Conservation (phyloP, 192 early-diverging fungal species). For the Ramicandelaber brevisporus region DNA sequence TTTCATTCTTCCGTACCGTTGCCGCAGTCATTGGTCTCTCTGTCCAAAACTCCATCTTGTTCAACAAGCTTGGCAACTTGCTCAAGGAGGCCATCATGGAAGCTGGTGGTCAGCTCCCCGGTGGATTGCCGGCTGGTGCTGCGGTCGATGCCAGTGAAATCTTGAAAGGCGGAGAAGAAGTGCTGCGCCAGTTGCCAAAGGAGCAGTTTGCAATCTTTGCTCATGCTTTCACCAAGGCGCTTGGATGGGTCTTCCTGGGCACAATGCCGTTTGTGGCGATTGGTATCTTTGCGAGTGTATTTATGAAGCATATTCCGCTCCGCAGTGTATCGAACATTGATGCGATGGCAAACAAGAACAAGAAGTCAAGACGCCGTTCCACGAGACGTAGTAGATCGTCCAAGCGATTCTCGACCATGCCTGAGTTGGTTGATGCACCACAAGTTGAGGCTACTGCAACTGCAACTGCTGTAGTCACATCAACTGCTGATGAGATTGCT, state of each 20-base stretch:
- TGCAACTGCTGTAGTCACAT: too few relatives aligned
- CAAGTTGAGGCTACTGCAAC: too few relatives aligned
- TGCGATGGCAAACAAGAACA: too few relatives aligned
- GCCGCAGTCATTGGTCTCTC: conserved; percentile 26
- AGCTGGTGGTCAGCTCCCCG: conserved; percentile 16
- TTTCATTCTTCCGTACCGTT: conserved; percentile 29
- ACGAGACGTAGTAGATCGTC: too few relatives aligned
- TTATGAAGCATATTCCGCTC: conserved; percentile 15
- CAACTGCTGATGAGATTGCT: too few relatives aligned
- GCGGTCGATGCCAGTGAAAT: too few relatives aligned
- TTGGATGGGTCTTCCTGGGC: conserved; percentile 18
- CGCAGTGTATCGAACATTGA: too few relatives aligned
- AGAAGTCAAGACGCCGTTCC: too few relatives aligned
- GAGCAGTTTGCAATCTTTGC: conserved; percentile 10
- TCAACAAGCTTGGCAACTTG: conserved; percentile 23
- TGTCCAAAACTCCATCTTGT: conserved; percentile 23
- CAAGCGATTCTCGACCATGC: too few relatives aligned
- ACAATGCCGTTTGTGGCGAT: conserved; percentile 18
- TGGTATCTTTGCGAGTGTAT: conserved; percentile 14
- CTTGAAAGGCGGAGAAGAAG: too few relatives aligned
- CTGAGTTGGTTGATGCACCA: too few relatives aligned
- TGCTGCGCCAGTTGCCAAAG: conserved; percentile 9
- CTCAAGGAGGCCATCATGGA: conserved; percentile 18
- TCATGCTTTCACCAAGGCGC: conserved; percentile 15
- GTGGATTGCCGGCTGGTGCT: too few relatives aligned